phyloP scores from a whole-genome alignment of 148 eudicot genomes.

The Mesembryanthemum crystallinum region DNA sequence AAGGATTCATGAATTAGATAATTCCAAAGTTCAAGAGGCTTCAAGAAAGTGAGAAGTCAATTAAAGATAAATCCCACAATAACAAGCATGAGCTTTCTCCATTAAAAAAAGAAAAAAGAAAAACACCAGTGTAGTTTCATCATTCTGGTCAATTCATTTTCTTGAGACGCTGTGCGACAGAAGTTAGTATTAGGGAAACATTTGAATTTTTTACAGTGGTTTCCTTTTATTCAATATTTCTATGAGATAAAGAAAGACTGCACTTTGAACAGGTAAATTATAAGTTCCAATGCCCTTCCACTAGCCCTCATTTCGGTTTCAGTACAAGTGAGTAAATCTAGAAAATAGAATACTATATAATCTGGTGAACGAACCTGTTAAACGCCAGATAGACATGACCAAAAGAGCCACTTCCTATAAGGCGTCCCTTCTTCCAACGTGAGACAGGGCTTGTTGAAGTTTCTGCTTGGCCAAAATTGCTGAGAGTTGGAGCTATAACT shows the following conservation, averaged over 20 bases:
- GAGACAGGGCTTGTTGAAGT: constrained; percentile 58
- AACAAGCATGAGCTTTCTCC: not conserved
- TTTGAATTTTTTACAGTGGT: too few relatives aligned
- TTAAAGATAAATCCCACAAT: not conserved
- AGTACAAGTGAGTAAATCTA: not conserved
- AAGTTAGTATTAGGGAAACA: too few relatives aligned
- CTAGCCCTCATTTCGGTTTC: too few relatives aligned
- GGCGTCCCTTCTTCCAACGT: constrained; percentile 56
- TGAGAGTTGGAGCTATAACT: constrained; percentile 51
- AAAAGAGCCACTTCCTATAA: constrained; percentile 56
- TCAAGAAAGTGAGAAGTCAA: not conserved
- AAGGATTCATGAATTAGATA: not conserved
- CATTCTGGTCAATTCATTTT: not conserved
- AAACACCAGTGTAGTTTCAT: too few relatives aligned
- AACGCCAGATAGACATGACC: constrained; percentile 59
- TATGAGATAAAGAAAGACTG: too few relatives aligned
- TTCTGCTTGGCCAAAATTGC: constrained; percentile 62
- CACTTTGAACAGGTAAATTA: too few relatives aligned
- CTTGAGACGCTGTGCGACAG: too few relatives aligned
- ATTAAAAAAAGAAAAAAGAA: not conserved
- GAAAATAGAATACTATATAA: not conserved
- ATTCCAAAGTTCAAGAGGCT: not conserved
- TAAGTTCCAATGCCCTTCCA: too few relatives aligned
- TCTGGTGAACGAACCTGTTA: constrained; percentile 40
- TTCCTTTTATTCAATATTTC: too few relatives aligned